Evolutionary conservation across 495 filamentous ascomycete genomes (phyloP).

Genomic region (Entonaema liquescens): DNA sequence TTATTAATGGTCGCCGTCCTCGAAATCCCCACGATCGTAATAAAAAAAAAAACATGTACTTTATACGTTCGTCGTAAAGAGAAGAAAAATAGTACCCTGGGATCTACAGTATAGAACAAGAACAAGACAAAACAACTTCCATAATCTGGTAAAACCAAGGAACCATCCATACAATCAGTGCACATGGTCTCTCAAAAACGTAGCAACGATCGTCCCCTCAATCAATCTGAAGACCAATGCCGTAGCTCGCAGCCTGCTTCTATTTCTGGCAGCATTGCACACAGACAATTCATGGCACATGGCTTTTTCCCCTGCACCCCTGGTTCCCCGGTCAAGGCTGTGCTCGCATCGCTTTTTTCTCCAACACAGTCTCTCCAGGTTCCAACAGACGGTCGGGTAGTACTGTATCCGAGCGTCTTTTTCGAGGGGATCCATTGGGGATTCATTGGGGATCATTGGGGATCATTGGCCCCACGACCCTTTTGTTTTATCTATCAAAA

Average conservation of each 20-base stretch:
- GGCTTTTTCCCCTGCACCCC: slow-evolving; percentile 30
- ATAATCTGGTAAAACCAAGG: slow-evolving; percentile 18
- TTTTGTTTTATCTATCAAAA: slow-evolving; percentile 5
- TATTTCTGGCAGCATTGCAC: slow-evolving; percentile 39
- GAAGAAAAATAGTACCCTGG: neutral
- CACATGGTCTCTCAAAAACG: slow-evolving; percentile 28
- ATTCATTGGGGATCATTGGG: too few species aligned
- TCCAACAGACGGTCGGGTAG: slow-evolving; percentile 24
- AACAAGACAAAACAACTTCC: slow-evolving; percentile 1
- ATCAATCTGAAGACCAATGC: slow-evolving; percentile 40
- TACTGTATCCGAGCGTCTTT: slow-evolving; percentile 9
- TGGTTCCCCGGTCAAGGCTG: slow-evolving; percentile 31
- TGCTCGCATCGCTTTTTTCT: slow-evolving; percentile 19
- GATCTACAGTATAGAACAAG: slow-evolving; percentile 3
- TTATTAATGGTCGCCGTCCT: neutral
- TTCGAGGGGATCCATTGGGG: too few species aligned
- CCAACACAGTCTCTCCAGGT: slow-evolving; percentile 30
- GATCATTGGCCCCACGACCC: slow-evolving; percentile 9
- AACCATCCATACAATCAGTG: slow-evolving; percentile 35
- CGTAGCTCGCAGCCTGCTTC: slow-evolving; percentile 34
- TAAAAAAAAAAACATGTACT: neutral
- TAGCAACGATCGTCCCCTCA: slow-evolving; percentile 30
- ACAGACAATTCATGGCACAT: slow-evolving; percentile 39
- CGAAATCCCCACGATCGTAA: neutral
- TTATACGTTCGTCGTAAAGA: neutral